Evolutionary conservation across 192 early-diverging fungal genomes (phyloP), one percentile per base, ranked within the genome.

Genomic region (Chytriomyces sp.): DNA sequence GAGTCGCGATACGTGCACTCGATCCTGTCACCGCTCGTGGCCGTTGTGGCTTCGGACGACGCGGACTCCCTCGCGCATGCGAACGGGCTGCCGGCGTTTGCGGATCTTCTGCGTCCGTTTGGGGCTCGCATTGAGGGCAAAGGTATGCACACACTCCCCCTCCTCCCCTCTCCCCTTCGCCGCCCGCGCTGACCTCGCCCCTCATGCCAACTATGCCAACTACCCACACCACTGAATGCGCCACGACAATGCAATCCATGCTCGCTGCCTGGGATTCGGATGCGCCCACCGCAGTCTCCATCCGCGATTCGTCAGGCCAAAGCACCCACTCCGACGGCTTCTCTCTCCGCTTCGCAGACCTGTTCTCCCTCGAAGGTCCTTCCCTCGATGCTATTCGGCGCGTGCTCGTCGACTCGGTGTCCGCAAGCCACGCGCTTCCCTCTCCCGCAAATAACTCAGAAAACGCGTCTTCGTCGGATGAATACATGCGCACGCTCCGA

Each of bases 31-130:
- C 92, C 92, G 25, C 66, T 88, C 26, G 79, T 93, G 30, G 91
- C 89, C 1, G 85, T 92, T 30, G 73, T 83, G 10, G 80, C 90
- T 3, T 88, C 88, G 17, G 72, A 72, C 37, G 90, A 89, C 68
- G 89, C 86, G 0, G 87, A 89, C 6, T 84, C 82, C 25, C 64
- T 89, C 12, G 89, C 84, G 56, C 81, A 78, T 56, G 77, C 76
- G 12, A 92, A 89, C 65, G 77, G 86, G 33, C 72, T 92, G 34
- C 75, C 83, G 8, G 80, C 82, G 0, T 75, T 92, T 40, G 82
- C 80, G 3, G 83, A 91, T 54, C 73, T 92, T 17, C 65, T 93
- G 40, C 73, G 80, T 39, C 92, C 92, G 30, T 93, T 93, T 82
- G 91, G 90, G 7, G 79, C 83, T 19, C 73, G 78, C 28, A 86